Base-by-base conservation (phyloP, 257 asterid species). In the Nicotiana benthamiana region DNA sequence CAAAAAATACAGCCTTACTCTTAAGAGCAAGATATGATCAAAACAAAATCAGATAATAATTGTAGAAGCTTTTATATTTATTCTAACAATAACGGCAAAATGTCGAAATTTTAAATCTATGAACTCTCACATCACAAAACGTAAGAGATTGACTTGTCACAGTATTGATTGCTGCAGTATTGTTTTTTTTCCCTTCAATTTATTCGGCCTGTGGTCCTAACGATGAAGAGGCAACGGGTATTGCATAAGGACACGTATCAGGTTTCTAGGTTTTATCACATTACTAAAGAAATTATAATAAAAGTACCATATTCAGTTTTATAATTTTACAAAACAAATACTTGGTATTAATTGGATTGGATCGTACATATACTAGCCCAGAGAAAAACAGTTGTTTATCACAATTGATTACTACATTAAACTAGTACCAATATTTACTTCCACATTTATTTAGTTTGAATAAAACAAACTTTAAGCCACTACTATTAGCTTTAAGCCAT, bases 161-260 rank as follows among this genome's bases (percentile, higher is more conserved):
- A 59, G 34, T 57, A 15, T 80, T 63, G n/a, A 80, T 83, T 18
- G 51, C n/a, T n/a, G 65, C 64, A 26, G 27, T 64, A 18, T 22
- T 62, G 0, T 40, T 40, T 40, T 8, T 32, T 32, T 32, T 4
- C 1, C 2, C 2, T 32, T 12, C 18, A 9, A 24, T 57, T 30
- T 61, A 63, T 27, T 53, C 20, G 57, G 8, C 24, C 0, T 7
- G 82, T 46, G 84, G 84, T 60, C 87, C 87, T 68, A 9, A 48
- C 26, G 13, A 3, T 0, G 5, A 59, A 24, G 72, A 28, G 48
- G 56, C 10, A 0, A 26, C 27, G 16, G 67, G 84, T 56, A 30
- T 75, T 3, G 43, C 54, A 57, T 12, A 22, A 26, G 51, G 84
- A 67, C 87, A 81, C 87, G 87, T 84, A 75, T 24, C 79, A 77